phyloP scores from a whole-genome alignment of 257 asterid species.

The Fraxinus cuspidata region DNA sequence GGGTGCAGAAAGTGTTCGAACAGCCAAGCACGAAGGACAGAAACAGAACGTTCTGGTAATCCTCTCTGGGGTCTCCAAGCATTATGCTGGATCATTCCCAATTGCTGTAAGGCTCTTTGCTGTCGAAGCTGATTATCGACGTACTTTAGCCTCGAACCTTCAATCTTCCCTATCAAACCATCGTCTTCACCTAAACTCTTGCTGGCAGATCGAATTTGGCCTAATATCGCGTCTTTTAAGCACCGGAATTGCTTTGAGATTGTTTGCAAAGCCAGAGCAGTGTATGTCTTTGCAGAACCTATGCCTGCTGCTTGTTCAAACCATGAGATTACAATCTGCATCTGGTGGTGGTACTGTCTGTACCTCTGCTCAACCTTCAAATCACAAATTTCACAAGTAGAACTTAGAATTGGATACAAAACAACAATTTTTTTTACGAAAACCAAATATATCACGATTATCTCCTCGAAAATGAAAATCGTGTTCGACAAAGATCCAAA shows the following conservation, averaged over 20 bases:
- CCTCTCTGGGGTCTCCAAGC: slow-evolving; percentile 99
- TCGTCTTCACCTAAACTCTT: slow-evolving; percentile 87
- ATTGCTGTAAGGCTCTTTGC: slow-evolving; percentile 88
- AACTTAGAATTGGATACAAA: background rate
- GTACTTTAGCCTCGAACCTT: slow-evolving; percentile 83
- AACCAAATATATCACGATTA: background rate
- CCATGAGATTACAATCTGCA: slow-evolving; percentile 87
- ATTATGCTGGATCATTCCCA: slow-evolving; percentile 98
- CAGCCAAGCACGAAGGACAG: slow-evolving; percentile 97
- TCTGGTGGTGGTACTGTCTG: slow-evolving; percentile 89
- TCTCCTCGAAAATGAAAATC: background rate
- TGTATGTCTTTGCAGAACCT: slow-evolving; percentile 86
- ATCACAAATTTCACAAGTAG: slow-evolving; percentile 10
- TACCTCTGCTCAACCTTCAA: slow-evolving; percentile 91
- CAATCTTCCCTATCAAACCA: slow-evolving; percentile 49
- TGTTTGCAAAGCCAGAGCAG: slow-evolving; percentile 84
- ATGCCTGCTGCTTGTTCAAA: slow-evolving; percentile 88
- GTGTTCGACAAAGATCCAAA: background rate
- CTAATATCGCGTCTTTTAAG: slow-evolving; percentile 82
- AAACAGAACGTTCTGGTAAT: slow-evolving; percentile 90
- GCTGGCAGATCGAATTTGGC: slow-evolving; percentile 70
- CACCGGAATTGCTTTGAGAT: slow-evolving; percentile 95
- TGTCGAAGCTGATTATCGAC: slow-evolving; percentile 88
- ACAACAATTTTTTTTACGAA: background rate
- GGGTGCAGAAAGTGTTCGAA: slow-evolving; percentile 99